Evolutionary conservation across 768 basidiomycete genomes (phyloP).

Genomic region (Xerocomellus intermedius): DNA sequence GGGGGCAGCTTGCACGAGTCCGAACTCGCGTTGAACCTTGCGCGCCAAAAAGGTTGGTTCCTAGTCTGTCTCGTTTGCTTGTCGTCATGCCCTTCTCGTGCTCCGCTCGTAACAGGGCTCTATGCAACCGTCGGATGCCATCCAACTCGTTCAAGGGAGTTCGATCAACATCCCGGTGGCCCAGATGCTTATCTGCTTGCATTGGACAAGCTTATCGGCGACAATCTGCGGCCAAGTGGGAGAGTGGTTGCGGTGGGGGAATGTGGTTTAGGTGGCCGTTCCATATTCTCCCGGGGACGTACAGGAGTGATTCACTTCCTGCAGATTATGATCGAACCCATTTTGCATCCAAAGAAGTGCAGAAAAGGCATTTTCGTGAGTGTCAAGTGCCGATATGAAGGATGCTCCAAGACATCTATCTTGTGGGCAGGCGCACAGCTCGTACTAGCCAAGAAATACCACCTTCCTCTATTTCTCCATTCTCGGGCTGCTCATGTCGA

Average conservation of each 20-base stretch:
- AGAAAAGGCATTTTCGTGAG: slow-evolving; percentile 64
- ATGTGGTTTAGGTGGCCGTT: slow-evolving; percentile 63
- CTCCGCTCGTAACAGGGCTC: slow-evolving; percentile 39
- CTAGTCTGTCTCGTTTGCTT: not conserved
- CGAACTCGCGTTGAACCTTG: slow-evolving; percentile 55
- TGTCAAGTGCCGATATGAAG: not conserved
- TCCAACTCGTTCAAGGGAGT: slow-evolving; percentile 71
- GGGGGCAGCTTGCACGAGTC: slow-evolving; percentile 71
- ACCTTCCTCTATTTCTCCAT: slow-evolving; percentile 79
- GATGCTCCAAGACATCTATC: not conserved
- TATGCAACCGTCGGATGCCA: slow-evolving; percentile 80
- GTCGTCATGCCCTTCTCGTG: not conserved
- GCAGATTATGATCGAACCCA: slow-evolving; percentile 77
- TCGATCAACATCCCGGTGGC: slow-evolving; percentile 55
- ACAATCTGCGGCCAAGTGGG: slow-evolving; percentile 50
- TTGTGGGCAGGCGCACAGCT: slow-evolving; percentile 50
- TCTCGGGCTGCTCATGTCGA: slow-evolving; percentile 75
- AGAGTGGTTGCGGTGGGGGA: slow-evolving; percentile 75
- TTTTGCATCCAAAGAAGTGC: slow-evolving; percentile 57
- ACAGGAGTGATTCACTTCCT: not conserved
- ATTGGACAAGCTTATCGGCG: slow-evolving; percentile 52
- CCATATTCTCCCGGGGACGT: not conserved
- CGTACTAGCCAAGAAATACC: slow-evolving; percentile 62
- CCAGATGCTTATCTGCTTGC: slow-evolving; percentile 59
- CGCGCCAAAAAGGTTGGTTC: slow-evolving; percentile 49